phyloP scores from a whole-genome alignment of 345 rosid genomes.

The Cochlearia excelsa region DNA sequence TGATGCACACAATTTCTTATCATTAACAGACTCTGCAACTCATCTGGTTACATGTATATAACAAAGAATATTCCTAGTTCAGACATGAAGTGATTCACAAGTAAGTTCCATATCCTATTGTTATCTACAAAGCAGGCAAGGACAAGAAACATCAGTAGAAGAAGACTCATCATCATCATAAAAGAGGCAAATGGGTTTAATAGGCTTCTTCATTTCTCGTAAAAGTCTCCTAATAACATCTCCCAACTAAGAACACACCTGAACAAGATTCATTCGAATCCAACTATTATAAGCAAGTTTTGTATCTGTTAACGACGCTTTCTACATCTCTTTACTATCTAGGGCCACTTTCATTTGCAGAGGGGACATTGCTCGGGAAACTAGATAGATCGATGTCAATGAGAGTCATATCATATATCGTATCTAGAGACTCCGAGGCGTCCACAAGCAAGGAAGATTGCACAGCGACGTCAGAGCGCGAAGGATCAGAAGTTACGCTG shows the following conservation, averaged over 20 bases:
- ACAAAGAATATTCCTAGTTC: slow-evolving; percentile 9
- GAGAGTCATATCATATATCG: slow-evolving; percentile 78
- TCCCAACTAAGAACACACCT: slow-evolving; percentile 29
- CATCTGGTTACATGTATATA: slow-evolving; percentile 23
- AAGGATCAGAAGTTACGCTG: slow-evolving; percentile 39
- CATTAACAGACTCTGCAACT: slow-evolving; percentile 2
- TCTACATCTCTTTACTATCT: slow-evolving; percentile 46
- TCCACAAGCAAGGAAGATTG: slow-evolving; percentile 73
- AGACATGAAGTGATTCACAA: slow-evolving; percentile 3
- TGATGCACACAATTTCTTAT: neutral
- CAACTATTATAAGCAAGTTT: slow-evolving; percentile 23
- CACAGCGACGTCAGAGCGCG: slow-evolving; percentile 40
- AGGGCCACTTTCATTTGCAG: slow-evolving; percentile 55
- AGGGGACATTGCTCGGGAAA: slow-evolving; percentile 72
- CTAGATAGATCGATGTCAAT: slow-evolving; percentile 81
- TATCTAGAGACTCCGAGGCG: slow-evolving; percentile 50
- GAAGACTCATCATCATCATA: slow-evolving; percentile 3
- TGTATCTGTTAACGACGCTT: slow-evolving; percentile 22
- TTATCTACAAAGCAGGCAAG: slow-evolving; percentile 31
- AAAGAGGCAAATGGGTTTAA: slow-evolving; percentile 17
- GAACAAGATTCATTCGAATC: slow-evolving; percentile 21
- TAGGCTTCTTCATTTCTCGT: slow-evolving; percentile 24
- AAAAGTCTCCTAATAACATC: slow-evolving; percentile 23
- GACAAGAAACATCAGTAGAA: slow-evolving; percentile 13
- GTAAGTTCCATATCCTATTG: slow-evolving; percentile 18